Percentiles rank a stretch among this genome's conserved stretches.
These are phyloP conservation scores for Phalaenopsis equestris DNA, from an alignment of 106 monocot species.

Conservation along the genomic window DNA sequence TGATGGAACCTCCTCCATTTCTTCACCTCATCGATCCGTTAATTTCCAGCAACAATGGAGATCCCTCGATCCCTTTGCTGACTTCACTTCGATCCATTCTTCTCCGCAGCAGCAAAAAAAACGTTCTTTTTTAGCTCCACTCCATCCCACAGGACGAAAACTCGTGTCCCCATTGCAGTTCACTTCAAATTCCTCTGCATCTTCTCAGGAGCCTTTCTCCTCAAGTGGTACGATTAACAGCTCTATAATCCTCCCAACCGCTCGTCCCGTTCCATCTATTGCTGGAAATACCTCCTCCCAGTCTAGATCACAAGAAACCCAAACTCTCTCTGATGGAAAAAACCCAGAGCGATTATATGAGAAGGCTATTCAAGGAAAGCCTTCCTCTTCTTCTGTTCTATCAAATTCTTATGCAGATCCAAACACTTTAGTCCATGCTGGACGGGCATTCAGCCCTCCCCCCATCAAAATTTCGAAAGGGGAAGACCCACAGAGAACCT, in stretches of 20 bases:
- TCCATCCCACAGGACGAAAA: not conserved
- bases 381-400: too few relatives aligned
- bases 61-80: not conserved
- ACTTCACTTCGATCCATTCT: not conserved
- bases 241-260: not conserved
- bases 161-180: not conserved
- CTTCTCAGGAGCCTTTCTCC: not conserved
- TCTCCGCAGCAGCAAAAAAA: not conserved
- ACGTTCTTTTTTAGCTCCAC: not conserved
- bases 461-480: not conserved
- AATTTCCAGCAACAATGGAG: constrained; percentile 7
- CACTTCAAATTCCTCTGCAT: too few relatives aligned
- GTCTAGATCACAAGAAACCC: not conserved
- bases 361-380: not conserved
- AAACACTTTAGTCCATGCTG: not conserved
- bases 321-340: not conserved
- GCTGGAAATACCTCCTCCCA: not conserved
- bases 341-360: not conserved
- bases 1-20: constrained; percentile 1
- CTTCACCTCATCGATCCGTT: not conserved
- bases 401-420: not conserved
- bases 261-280: not conserved
- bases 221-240: not conserved
- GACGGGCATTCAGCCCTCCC: not conserved
- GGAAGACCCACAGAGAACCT: not conserved